Evolutionary conservation across 495 filamentous ascomycete species (phyloP).

Genomic region (Staphylotrichum tortipilum): DNA sequence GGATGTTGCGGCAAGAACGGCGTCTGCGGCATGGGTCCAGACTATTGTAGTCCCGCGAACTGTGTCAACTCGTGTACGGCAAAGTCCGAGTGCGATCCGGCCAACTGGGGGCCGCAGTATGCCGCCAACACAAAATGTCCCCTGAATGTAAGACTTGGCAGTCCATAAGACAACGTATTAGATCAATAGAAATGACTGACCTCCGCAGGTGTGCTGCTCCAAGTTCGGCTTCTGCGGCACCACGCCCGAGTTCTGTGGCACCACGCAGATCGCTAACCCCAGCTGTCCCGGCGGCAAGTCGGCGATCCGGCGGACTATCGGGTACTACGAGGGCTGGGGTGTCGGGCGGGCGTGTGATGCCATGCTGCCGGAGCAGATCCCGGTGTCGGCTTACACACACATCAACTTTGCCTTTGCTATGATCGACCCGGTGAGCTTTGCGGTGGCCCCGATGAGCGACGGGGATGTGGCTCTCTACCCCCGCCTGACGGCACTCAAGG

Average conservation of each 20-base stretch:
- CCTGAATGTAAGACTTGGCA: neutral
- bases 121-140: neutral
- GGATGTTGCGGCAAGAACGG: slow-evolving; percentile 12
- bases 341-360: neutral
- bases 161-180: no score
- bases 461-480: neutral
- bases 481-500: slow-evolving; percentile 23
- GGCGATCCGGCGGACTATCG: neutral
- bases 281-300: slow-evolving; percentile 1
- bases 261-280: neutral
- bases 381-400: slow-evolving; percentile 10
- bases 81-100: slow-evolving; percentile 18
- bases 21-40: slow-evolving; percentile 11
- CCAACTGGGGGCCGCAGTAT: slow-evolving; percentile 11
- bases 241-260: slow-evolving; percentile 17
- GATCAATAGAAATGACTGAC: no score
- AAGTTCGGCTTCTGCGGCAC: slow-evolving; percentile 22
- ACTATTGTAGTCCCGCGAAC: slow-evolving; percentile 12
- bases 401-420: slow-evolving; percentile 24
- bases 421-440: slow-evolving; percentile 10
- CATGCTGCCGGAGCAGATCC: slow-evolving; percentile 6
- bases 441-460: slow-evolving; percentile 9
- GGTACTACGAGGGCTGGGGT: slow-evolving; percentile 14
- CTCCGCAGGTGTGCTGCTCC: slow-evolving; percentile 22
- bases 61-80: slow-evolving; percentile 11